Percentiles rank a stretch among this genome's conserved stretches.
Evolutionary conservation across 345 rosid species (phyloP).

Genomic region (Euphorbia peplus): DNA sequence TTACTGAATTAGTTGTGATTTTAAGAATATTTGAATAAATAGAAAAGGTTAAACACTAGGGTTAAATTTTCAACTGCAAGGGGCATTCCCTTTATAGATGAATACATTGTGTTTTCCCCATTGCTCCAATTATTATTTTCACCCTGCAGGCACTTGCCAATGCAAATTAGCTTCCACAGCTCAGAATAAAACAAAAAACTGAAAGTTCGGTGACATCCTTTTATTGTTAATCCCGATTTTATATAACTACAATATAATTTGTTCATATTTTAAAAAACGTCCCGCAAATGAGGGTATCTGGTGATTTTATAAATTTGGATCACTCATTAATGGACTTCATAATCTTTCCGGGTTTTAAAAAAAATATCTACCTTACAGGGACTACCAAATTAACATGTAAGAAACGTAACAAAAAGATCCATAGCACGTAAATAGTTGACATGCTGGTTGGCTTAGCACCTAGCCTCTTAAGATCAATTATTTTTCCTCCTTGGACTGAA

Average conservation of each 20-base stretch:
- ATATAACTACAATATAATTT: not conserved
- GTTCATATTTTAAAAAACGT: too few species aligned
- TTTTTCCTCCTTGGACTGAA: not conserved
- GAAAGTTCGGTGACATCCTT: too few species aligned
- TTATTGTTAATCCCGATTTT: not conserved
- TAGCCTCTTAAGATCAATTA: not conserved
- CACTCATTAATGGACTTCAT: not conserved
- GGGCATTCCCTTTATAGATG: not conserved
- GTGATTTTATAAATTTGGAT: not conserved
- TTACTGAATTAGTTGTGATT: not conserved
- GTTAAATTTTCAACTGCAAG: not conserved
- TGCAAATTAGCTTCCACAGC: not conserved
- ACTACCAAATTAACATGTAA: not conserved
- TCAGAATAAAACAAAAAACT: too few species aligned
- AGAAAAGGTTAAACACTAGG: not conserved
- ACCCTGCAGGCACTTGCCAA: not conserved
- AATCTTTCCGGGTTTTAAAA: not conserved
- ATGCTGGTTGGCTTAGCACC: not conserved
- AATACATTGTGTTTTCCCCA: not conserved
- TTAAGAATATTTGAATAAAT: not conserved
- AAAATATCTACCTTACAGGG: not conserved
- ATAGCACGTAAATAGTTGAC: not conserved
- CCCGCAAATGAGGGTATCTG: not conserved
- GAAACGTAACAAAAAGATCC: not conserved
- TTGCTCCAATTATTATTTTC: not conserved